These are phyloP conservation scores for Boletales sp. DNA, from an alignment of 768 basidiomycete genomes.

Conservation along the genomic window DNA sequence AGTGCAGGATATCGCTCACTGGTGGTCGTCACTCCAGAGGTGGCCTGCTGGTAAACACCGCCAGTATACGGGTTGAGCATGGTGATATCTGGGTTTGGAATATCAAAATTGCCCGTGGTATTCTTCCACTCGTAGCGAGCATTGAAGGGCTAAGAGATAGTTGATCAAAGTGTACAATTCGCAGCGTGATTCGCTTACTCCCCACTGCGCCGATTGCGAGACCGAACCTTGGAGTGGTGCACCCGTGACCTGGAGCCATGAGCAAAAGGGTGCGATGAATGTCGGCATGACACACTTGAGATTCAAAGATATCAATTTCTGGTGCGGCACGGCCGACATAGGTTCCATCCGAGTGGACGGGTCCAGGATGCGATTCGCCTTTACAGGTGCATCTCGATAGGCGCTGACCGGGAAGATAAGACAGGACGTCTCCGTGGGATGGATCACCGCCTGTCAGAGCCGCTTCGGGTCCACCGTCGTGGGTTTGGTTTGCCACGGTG, in stretches of 20 bases:
- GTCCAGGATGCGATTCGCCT: conserved; percentile 86
- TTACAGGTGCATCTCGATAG: conserved; percentile 87
- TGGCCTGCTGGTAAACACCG: conserved; percentile 79
- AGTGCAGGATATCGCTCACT: conserved; percentile 32
- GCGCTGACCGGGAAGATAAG: conserved; percentile 84
- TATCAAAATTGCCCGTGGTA: conserved; percentile 52
- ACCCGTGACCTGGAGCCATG: conserved; percentile 33
- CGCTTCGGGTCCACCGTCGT: conserved; percentile 58
- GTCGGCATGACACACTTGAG: conserved; percentile 46
- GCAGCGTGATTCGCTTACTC: conserved; percentile 41
- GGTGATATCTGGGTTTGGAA: conserved; percentile 50
- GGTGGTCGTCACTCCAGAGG: conserved; percentile 64
- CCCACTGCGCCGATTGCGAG: conserved; percentile 85
- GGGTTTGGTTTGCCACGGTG: conserved; percentile 81
- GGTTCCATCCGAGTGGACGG: conserved; percentile 67
- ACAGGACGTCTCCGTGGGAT: conserved; percentile 50
- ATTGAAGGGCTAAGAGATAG: conserved; percentile 65
- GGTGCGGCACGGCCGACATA: conserved; percentile 82
- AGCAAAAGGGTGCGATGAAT: not conserved
- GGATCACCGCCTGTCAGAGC: conserved; percentile 62
- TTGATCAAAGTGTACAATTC: not conserved
- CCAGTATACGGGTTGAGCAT: conserved; percentile 66
- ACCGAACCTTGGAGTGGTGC: conserved; percentile 50
- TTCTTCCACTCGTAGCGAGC: conserved; percentile 68
- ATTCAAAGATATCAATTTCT: conserved; percentile 90